These are phyloP conservation scores for Brettanomyces custersianus DNA, from an alignment of 805 yeast genomes.

Conservation along the genomic window DNA sequence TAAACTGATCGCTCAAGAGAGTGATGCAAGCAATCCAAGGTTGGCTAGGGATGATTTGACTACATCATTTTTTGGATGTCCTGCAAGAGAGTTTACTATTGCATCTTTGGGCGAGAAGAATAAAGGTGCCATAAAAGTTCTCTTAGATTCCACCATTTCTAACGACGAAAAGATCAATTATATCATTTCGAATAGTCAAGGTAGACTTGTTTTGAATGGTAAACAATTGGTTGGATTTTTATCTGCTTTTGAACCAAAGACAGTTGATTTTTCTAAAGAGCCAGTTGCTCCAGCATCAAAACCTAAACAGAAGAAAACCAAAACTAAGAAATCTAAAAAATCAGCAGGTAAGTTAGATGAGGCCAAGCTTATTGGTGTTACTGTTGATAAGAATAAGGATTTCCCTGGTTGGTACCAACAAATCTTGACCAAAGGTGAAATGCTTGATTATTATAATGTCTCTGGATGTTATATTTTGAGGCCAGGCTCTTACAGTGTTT, in stretches of 20 bases:
- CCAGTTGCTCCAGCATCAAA: constrained; percentile 27
- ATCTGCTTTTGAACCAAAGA: constrained; percentile 39
- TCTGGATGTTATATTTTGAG: constrained; percentile 97
- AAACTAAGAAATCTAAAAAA: constrained; percentile 14
- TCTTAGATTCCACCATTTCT: constrained; percentile 44
- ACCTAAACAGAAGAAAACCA: constrained; percentile 12
- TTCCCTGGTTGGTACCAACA: constrained; percentile 98
- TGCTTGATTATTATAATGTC: constrained; percentile 97
- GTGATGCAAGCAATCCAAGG: constrained; percentile 76
- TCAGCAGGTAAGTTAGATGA: constrained; percentile 44
- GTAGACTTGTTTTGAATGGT: constrained; percentile 44
- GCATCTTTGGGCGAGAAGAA: constrained; percentile 37
- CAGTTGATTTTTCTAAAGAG: constrained; percentile 46
- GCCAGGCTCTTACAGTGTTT: constrained; percentile 87
- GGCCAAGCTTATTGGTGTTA: constrained; percentile 90
- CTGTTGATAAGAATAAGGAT: constrained; percentile 85
- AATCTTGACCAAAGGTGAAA: constrained; percentile 91
- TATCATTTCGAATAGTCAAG: constrained; percentile 41
- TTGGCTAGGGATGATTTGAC: constrained; percentile 79
- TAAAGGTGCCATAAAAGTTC: constrained; percentile 51
- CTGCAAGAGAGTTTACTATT: constrained; percentile 54
- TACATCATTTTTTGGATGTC: constrained; percentile 45
- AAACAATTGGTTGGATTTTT: constrained; percentile 37
- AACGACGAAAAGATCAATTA: constrained; percentile 29
- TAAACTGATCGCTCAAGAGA: constrained; percentile 52